Evolutionary conservation across 2,329 filamentous ascomycete species (phyloP).

Genomic region (Fusarium phyllophilum): DNA sequence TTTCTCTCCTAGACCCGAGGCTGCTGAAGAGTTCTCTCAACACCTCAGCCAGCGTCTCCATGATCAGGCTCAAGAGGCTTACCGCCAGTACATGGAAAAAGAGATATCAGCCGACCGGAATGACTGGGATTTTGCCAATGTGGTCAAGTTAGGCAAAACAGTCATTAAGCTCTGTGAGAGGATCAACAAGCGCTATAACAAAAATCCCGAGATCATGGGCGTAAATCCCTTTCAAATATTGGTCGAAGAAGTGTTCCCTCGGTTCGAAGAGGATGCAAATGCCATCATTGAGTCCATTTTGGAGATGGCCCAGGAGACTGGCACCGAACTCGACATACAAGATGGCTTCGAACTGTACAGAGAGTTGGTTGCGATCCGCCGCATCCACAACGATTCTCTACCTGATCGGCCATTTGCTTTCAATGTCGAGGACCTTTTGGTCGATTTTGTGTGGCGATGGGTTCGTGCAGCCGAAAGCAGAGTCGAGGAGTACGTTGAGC

Average conservation of each 20-base stretch:
- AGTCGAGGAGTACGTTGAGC: conserved; percentile 85
- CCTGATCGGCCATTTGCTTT: conserved; percentile 83
- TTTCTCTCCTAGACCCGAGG: conserved; percentile 77
- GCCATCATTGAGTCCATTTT: conserved; percentile 87
- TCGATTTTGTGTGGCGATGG: conserved; percentile 97
- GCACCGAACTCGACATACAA: conserved; percentile 82
- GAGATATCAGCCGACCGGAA: conserved; percentile 83
- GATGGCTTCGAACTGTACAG: conserved; percentile 96
- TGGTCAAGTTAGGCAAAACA: conserved; percentile 87
- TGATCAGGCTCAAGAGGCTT: conserved; percentile 80
- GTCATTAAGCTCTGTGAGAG: conserved; percentile 87
- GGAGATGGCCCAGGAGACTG: conserved; percentile 73
- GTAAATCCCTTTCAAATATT: conserved; percentile 73
- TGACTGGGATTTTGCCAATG: conserved; percentile 90
- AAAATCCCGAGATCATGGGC: conserved; percentile 88
- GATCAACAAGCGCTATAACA: conserved; percentile 91
- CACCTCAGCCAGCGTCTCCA: conserved; percentile 78
- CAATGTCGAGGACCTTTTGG: conserved; percentile 84
- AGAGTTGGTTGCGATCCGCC: conserved; percentile 85
- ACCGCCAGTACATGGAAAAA: conserved; percentile 80
- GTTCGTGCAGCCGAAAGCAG: conserved; percentile 82
- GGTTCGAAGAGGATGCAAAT: conserved; percentile 88
- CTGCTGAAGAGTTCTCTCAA: conserved; percentile 76
- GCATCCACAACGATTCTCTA: conserved; percentile 80
- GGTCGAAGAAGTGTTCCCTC: conserved; percentile 84